Conservation (phyloP, 1,284 basidiomycete genomes). For the Malassezia nana region DNA sequence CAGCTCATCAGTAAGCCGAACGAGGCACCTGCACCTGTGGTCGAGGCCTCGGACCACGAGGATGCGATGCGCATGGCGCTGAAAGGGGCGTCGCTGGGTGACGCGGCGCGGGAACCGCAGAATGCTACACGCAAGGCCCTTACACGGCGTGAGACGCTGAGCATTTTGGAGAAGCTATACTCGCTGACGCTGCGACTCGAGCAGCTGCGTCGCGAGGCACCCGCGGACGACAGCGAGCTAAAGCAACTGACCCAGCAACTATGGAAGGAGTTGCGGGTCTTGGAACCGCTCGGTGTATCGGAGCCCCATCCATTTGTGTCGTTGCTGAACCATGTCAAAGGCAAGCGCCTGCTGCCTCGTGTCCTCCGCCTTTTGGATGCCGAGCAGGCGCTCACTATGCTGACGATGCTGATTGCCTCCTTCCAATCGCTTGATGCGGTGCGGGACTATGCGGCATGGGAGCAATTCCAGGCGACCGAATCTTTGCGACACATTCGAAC, state of each 20-base stretch:
- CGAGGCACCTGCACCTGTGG: constrained; percentile 11
- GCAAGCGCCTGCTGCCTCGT: constrained; percentile 81
- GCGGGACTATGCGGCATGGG: constrained; percentile 16
- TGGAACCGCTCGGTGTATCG: constrained; percentile 85
- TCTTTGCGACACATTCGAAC: constrained; percentile 9
- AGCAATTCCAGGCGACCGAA: constrained; percentile 14
- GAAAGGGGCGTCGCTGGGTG: constrained; percentile 33
- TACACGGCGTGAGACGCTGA: constrained; percentile 65
- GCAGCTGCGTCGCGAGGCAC: constrained; percentile 71
- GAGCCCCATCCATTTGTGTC: constrained; percentile 96
- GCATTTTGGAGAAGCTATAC: constrained; percentile 75
- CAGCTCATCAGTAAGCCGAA: constrained; percentile 59
- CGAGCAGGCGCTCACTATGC: constrained; percentile 69
- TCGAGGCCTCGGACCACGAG: constrained; percentile 2
- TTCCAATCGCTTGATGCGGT: constrained; percentile 73
- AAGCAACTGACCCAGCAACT: constrained; percentile 49
- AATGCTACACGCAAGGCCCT: constrained; percentile 52
- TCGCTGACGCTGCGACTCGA: constrained; percentile 75
- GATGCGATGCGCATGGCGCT: constrained; percentile 41
- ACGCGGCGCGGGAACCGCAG: constrained; percentile 59
- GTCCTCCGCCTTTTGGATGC: constrained; percentile 73
- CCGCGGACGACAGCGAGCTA: constrained; percentile 42
- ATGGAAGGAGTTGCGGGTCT: constrained; percentile 72
- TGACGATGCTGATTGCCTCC: constrained; percentile 85
- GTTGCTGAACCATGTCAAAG: constrained; percentile 76